Evolutionary conservation across 352 stramenopile species (phyloP), one percentile per base, ranked within the genome.

Genomic region (Pythium utonaiense): DNA sequence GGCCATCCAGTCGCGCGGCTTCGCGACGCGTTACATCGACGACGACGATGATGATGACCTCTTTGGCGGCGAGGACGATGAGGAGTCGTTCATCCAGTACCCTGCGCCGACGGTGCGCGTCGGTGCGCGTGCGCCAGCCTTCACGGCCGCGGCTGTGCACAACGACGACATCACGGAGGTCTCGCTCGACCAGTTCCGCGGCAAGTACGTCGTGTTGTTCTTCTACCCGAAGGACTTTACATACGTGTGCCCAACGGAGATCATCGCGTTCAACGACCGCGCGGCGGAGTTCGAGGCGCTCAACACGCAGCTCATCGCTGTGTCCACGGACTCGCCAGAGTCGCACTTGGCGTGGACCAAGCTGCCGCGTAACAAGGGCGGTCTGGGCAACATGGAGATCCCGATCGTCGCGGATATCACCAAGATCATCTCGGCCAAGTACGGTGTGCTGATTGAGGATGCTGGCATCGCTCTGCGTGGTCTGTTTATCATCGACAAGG

Each of bases 141-240:
- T 97, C 68, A 91, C 67, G 28, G 83, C 89, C 1, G 59, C 69
- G 13, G 89, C 83, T 6, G 83, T 96, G 9, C 57, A 89, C 33
- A 78, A 95, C 62, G 88, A 78, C 34, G 87, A 97, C 49, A 96
- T 97, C 69, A 78, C 76, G 24, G 69, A 92, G 36, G 60, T 97
- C 19, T 88, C 77, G 47, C 79, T 95, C 17, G 79, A 90, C 36
- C 71, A 90, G 60, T 97, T 88, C 78, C 73, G 77, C 40, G 89
- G 89, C 51, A 88, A 96, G 75, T 97, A 94, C 71, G 77, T 94
- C 21, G 87, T 96, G 63, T 62, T 97, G 28, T 93, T 97, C 69
- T 97, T 97, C 67, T 97, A 97, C 74, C 89, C 89, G 3, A 96
- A 96, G 77, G 89, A 95, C 64, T 95, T 95, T 53, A 93, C 86